Percentiles rank a stretch among this genome's conserved stretches.
Conservation (phyloP, 176 grass and related monocot species). For the Saccharum spontaneum region DNA sequence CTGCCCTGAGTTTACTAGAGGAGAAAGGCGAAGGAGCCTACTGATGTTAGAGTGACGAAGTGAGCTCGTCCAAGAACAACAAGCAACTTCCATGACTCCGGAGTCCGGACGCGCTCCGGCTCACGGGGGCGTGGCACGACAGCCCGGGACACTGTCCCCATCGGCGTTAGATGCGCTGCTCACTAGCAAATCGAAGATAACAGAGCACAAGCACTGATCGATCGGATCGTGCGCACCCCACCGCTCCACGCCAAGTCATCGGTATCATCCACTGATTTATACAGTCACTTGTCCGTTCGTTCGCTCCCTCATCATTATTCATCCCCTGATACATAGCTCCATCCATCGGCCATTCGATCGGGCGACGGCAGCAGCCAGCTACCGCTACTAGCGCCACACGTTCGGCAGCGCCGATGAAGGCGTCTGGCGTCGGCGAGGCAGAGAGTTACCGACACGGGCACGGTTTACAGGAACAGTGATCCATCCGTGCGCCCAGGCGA, state of each 20-base stretch:
- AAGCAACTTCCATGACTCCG: not conserved
- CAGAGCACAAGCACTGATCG: not conserved
- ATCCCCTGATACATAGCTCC: not conserved
- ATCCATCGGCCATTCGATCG: too few species aligned
- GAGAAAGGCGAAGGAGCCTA: not conserved
- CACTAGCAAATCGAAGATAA: constrained; percentile 23
- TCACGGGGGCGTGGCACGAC: constrained; percentile 7
- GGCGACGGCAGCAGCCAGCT: too few species aligned
- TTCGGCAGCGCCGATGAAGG: not conserved
- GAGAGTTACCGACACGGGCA: constrained; percentile 13
- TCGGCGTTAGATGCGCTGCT: constrained; percentile 35
- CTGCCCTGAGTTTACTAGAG: not conserved
- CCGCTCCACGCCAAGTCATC: constrained; percentile 1
- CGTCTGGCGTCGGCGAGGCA: not conserved
- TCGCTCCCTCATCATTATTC: not conserved
- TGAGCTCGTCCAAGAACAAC: not conserved
- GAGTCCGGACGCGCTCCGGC: not conserved
- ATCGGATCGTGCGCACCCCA: not conserved
- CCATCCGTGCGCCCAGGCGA: not conserved
- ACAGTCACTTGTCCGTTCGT: not conserved
- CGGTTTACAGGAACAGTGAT: not conserved
- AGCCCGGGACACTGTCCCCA: constrained; percentile 22
- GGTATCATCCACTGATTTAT: not conserved
- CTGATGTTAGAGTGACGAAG: not conserved
- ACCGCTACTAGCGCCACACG: not conserved